A percentile compares a stretch with the other conserved stretches of the same genome.
phyloP scores from a whole-genome alignment of 345 rosid genomes.

The Gynandropsis gynandra region DNA sequence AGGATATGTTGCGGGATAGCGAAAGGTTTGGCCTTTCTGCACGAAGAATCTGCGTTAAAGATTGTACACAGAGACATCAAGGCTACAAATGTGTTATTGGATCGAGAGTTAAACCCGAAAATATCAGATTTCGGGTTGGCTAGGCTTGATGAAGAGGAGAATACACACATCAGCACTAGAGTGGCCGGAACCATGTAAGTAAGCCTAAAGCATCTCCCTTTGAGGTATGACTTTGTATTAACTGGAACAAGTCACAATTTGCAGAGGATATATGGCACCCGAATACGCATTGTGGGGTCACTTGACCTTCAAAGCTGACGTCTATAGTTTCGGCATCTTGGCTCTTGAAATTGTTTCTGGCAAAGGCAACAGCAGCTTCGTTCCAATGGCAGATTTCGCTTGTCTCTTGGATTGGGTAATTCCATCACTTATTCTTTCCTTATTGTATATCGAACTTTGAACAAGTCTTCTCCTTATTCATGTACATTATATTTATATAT shows the following conservation, averaged over 20 bases:
- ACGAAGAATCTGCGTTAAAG: slow-evolving; percentile 53
- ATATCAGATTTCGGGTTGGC: slow-evolving; percentile 66
- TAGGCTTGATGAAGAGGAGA: slow-evolving; percentile 47
- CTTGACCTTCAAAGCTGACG: slow-evolving; percentile 53
- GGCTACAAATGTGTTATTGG: slow-evolving; percentile 49
- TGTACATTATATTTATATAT: no score
- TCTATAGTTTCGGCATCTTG: slow-evolving; percentile 56
- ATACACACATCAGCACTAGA: slow-evolving; percentile 52
- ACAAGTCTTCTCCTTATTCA: no score
- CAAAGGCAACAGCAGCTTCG: slow-evolving; percentile 36
- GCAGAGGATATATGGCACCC: slow-evolving; percentile 60
- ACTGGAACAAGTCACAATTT: no score
- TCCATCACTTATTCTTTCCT: background rate
- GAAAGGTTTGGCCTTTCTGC: slow-evolving; percentile 48
- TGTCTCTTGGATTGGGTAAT: slow-evolving; percentile 56
- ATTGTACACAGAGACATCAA: slow-evolving; percentile 65
- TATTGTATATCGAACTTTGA: no score
- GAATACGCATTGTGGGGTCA: slow-evolving; percentile 64
- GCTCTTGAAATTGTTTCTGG: slow-evolving; percentile 50
- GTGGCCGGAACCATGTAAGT: slow-evolving; percentile 61
- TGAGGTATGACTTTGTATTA: background rate
- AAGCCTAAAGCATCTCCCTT: background rate
- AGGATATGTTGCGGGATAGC: slow-evolving; percentile 50
- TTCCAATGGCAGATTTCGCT: slow-evolving; percentile 30
- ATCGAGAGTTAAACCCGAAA: slow-evolving; percentile 41